Percentiles rank a stretch among this genome's conserved stretches.
Conservation (phyloP, 2,329 filamentous ascomycete genomes). For the Diplodia corticola region DNA sequence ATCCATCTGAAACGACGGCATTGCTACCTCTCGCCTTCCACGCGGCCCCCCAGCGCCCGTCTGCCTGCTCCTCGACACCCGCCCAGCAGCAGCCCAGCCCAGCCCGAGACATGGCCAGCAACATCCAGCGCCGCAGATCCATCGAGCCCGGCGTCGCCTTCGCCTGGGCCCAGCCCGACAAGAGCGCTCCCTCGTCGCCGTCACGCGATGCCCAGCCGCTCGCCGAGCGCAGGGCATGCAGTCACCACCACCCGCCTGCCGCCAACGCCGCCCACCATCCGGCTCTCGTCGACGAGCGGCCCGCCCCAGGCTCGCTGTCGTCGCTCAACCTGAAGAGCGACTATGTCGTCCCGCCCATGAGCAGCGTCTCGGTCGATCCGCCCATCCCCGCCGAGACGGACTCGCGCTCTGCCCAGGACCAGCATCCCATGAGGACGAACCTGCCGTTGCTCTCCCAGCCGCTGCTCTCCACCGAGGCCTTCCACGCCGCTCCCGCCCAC, state of each 20-base stretch:
- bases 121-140: slow-evolving; percentile 21
- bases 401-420: slow-evolving; percentile 23
- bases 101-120: slow-evolving; percentile 12
- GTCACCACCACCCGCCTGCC: slow-evolving; percentile 3
- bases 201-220: slow-evolving; percentile 9
- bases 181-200: slow-evolving; percentile 9
- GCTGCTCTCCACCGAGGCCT: slow-evolving; percentile 8
- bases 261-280: not conserved
- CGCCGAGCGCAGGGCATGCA: slow-evolving; percentile 15
- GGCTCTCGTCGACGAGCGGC: not conserved
- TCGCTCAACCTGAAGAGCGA: slow-evolving; percentile 22
- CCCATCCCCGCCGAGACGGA: slow-evolving; percentile 23
- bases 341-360: slow-evolving; percentile 24
- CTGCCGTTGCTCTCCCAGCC: slow-evolving; percentile 22
- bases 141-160: slow-evolving; percentile 22
- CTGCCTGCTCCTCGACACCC: not conserved
- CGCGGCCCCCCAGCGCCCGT: slow-evolving; percentile 7
- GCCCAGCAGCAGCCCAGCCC: not conserved
- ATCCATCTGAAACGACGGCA: slow-evolving; percentile 8
- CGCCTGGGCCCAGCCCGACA: slow-evolving; percentile 12
- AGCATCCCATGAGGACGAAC: slow-evolving; percentile 22
- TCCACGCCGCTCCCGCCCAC: slow-evolving; percentile 2
- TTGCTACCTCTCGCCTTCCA: slow-evolving; percentile 16
- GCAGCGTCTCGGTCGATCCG: slow-evolving; percentile 23
- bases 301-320: slow-evolving; percentile 4